Evolutionary conservation across 2,329 filamentous ascomycete genomes (phyloP), one percentile per base, ranked within the genome.

Genomic region (Aureobasidium sp.): DNA sequence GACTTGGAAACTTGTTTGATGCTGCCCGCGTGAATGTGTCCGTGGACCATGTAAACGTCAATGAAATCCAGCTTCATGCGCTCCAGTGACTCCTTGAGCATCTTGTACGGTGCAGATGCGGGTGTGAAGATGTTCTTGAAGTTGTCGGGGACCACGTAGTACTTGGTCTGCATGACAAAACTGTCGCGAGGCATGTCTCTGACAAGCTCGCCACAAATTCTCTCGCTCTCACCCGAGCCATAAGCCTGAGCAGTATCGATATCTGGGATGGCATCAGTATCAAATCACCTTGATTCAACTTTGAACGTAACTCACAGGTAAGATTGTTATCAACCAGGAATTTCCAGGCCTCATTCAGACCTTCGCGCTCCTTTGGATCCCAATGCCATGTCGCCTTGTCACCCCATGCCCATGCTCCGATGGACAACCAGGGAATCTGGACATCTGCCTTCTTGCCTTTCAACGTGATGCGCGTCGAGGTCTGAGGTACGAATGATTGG

Each of bases 211-310:
- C 75, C 73, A 61, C 76, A 73, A 65, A 79, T 77, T 11, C 70
- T 69, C 65, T 79, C 77, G 61, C 73, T 76, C 61, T 77, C 71
- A 3, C 76, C 75, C 29, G 69, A 70, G 44, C 76, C 76, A 64
- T 78, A 79, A 17, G 70, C 73, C 67, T 78, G 74, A 9, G 77
- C 76, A 6, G 76, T 79, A 64, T 79, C 77, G 63, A 79, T 72
- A 62, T 78, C 55, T 58, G 14, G 17, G 1, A 22, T 11, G 3
- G 3, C 12, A 5, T 58, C 27, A 58, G 55, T 5, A n/a, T 11
- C 36, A 1, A 22, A 14, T 3, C 1, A 2, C 6, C 14, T 25
- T 4, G 3, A 0, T 48, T 3, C 45, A 34, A 1, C 8, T 7
- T 7, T 3, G 17, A 29, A 34, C 27, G 15, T 14, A 5, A 44